Conservation (phyloP, 208 protist genomes). For the Leishmania braziliensis region DNA sequence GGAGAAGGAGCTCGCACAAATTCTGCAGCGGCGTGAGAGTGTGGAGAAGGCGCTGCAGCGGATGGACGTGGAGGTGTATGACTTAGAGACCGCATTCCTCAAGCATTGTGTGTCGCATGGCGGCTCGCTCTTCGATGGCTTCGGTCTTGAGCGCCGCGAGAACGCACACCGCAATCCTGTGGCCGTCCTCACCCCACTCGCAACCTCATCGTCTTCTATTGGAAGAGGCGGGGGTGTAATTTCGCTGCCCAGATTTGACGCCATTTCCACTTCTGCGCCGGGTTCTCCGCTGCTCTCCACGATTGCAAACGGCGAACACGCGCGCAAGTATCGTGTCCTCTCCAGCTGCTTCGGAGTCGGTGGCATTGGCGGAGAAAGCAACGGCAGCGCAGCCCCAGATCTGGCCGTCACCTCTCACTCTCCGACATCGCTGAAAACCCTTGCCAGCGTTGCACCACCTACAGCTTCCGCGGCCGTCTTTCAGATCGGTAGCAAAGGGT, state of each 20-base stretch:
- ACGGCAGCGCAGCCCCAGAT: background rate
- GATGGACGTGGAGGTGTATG: constrained; percentile 66
- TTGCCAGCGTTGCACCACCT: background rate
- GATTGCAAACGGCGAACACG: background rate
- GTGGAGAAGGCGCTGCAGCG: constrained; percentile 45
- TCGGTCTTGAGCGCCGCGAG: constrained; percentile 62
- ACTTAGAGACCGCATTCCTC: constrained; percentile 66
- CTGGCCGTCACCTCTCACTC: background rate
- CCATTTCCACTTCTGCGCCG: background rate
- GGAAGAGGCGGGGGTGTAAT: background rate
- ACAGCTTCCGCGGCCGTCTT: constrained; percentile 6
- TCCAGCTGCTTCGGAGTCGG: constrained; percentile 4
- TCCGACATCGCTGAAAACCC: background rate
- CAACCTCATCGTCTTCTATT: constrained; percentile 11
- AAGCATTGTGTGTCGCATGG: constrained; percentile 64
- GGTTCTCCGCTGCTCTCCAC: constrained; percentile 14
- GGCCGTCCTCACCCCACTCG: constrained; percentile 24
- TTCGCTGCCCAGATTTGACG: background rate
- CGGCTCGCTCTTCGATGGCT: constrained; percentile 82
- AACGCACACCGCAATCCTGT: constrained; percentile 29
- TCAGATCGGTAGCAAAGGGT: constrained; percentile 26
- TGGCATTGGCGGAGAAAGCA: background rate
- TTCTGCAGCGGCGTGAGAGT: constrained; percentile 46
- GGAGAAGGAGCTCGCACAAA: constrained; percentile 38
- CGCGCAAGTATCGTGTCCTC: constrained; percentile 20